Conservation (phyloP, 1,139 yeast genomes). For the Yamadazyma trypodendri region DNA sequence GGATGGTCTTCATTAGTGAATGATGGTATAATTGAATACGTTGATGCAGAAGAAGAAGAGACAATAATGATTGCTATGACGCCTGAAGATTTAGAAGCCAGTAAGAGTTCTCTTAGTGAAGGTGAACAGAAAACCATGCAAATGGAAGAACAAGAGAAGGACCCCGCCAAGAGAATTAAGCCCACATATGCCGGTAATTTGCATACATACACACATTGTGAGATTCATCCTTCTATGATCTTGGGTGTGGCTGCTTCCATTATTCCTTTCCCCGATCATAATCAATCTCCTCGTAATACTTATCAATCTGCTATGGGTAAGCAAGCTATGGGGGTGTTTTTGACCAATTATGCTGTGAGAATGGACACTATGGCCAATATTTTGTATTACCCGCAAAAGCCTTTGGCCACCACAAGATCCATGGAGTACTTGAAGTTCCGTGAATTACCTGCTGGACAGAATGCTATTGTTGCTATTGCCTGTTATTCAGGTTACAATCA, state of each 20-base stretch:
- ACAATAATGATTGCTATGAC: slow-evolving; percentile 99
- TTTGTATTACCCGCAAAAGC: slow-evolving; percentile 95
- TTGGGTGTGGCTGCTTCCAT: slow-evolving; percentile 98
- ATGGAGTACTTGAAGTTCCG: slow-evolving; percentile 97
- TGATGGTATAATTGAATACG: slow-evolving; percentile 89
- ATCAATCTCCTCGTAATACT: slow-evolving; percentile 98
- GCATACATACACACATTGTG: slow-evolving; percentile 97
- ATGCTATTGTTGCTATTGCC: slow-evolving; percentile 95
- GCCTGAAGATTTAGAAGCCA: slow-evolving; percentile 88
- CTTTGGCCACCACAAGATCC: slow-evolving; percentile 98
- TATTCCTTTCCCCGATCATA: slow-evolving; percentile 99
- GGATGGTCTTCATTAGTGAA: slow-evolving; percentile 85
- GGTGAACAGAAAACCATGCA: slow-evolving; percentile 43
- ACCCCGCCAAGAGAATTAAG: slow-evolving; percentile 87
- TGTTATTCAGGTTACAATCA: slow-evolving; percentile 99
- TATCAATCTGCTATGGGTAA: slow-evolving; percentile 99
- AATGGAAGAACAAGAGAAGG: slow-evolving; percentile 52
- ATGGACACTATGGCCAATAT: slow-evolving; percentile 99
- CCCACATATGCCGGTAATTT: slow-evolving; percentile 55
- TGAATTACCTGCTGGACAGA: slow-evolving; percentile 98
- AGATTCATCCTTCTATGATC: slow-evolving; percentile 98
- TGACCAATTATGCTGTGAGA: slow-evolving; percentile 92
- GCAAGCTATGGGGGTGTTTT: slow-evolving; percentile 99
- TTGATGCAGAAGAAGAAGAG: slow-evolving; percentile 98
- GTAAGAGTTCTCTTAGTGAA: slow-evolving; percentile 50